Conservation (phyloP, 768 basidiomycete genomes). For the Naganishia vaughanmartiniae region DNA sequence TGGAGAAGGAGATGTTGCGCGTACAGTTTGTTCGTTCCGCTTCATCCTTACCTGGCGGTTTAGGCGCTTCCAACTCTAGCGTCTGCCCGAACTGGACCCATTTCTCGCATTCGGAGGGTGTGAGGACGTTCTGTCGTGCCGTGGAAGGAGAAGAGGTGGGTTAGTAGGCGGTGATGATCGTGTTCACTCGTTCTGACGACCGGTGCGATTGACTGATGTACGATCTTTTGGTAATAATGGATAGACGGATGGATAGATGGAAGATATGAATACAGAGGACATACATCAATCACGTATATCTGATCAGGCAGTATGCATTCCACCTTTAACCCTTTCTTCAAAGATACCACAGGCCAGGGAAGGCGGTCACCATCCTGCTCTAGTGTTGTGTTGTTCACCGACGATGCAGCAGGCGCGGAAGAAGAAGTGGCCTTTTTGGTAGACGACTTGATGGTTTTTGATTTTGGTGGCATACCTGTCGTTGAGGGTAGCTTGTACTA, state of each 20-base stretch:
- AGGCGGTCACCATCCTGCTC: background rate
- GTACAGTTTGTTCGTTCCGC: conserved; percentile 28
- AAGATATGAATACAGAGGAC: background rate
- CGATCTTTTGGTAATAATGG: no score
- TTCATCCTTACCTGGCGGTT: conserved; percentile 28
- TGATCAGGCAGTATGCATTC: conserved; percentile 26
- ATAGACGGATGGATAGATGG: no score
- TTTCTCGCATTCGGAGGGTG: conserved; percentile 23
- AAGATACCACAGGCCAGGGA: conserved; percentile 19
- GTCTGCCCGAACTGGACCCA: conserved; percentile 26
- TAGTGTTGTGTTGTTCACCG: background rate
- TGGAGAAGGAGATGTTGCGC: background rate
- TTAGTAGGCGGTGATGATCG: background rate
- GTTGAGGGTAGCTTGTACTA: background rate
- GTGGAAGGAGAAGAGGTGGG: background rate
- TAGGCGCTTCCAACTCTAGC: conserved; percentile 24
- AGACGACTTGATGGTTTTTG: background rate
- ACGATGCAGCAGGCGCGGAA: background rate
- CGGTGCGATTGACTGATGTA: no score
- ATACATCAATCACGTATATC: conserved; percentile 30
- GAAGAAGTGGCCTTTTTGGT: background rate
- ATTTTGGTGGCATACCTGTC: background rate
- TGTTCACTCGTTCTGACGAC: no score
- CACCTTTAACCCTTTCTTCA: conserved; percentile 17
- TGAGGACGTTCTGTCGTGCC: conserved; percentile 10